phyloP scores from a whole-genome alignment of 1,139 yeast genomes.

The Saccharomyces uvarum region DNA sequence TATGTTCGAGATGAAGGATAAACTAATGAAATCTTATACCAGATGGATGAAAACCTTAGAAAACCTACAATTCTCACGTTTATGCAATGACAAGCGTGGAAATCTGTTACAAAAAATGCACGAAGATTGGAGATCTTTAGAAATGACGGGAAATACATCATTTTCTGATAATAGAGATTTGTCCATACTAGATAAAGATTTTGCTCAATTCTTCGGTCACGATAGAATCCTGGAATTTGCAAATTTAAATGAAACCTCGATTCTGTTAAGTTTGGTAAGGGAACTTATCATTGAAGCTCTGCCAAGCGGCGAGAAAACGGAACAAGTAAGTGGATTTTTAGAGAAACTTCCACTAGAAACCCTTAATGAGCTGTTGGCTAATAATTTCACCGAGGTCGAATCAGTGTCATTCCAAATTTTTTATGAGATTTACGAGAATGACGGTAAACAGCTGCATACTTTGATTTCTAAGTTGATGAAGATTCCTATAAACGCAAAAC shows the following conservation, averaged over 20 bases:
- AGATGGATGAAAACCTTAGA: constrained; percentile 23
- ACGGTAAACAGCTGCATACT: constrained; percentile 9
- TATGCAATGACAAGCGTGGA: constrained; percentile 27
- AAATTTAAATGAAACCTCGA: constrained; percentile 13
- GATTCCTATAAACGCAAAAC: constrained; percentile 2
- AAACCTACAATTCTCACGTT: constrained; percentile 20
- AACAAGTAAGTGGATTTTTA: constrained; percentile 8
- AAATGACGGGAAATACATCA: constrained; percentile 7
- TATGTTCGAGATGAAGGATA: constrained; percentile 23
- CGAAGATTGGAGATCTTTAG: constrained; percentile 11
- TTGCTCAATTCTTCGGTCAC: neutral
- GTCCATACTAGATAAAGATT: constrained; percentile 12
- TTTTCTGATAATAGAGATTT: constrained; percentile 28
- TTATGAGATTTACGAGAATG: constrained; percentile 14
- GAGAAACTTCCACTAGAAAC: constrained; percentile 1
- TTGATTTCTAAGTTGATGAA: constrained; percentile 16
- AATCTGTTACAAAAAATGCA: constrained; percentile 14
- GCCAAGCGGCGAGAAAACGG: constrained; percentile 12
- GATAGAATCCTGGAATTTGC: constrained; percentile 12
- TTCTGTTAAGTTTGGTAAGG: constrained; percentile 13
- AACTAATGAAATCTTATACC: constrained; percentile 16
- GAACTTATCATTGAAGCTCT: constrained; percentile 25
- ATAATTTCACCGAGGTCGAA: constrained; percentile 14
- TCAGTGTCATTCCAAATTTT: constrained; percentile 19
- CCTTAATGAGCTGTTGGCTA: neutral